Conservation (phyloP, 805 yeast species). For the Torulaspora gathmanii region DNA sequence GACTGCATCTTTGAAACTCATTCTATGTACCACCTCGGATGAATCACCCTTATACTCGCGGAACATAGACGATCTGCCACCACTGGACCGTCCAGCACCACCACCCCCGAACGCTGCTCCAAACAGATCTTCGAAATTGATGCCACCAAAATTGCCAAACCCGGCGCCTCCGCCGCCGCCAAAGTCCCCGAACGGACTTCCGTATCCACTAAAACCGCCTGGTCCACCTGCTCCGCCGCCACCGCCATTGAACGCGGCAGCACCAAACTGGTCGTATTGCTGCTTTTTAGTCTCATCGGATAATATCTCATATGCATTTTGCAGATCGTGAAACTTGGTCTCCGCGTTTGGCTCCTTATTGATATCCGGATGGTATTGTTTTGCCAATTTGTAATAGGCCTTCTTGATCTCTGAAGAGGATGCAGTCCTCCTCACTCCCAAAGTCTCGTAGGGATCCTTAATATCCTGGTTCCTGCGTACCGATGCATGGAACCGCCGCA, state of each 20-base stretch:
- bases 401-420: constrained; percentile 83
- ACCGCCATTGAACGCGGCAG: constrained; percentile 69
- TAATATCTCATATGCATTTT: constrained; percentile 88
- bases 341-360: constrained; percentile 89
- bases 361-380: constrained; percentile 93
- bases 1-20: constrained; percentile 81
- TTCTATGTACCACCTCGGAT: constrained; percentile 68
- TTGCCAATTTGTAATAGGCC: constrained; percentile 89
- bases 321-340: constrained; percentile 83
- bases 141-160: constrained; percentile 43
- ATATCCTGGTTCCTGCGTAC: constrained; percentile 18
- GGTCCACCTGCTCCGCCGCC: constrained; percentile 47
- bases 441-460: constrained; percentile 75
- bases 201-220: constrained; percentile 43
- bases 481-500: constrained; percentile 19
- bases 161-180: constrained; percentile 9
- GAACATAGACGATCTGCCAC: constrained; percentile 35
- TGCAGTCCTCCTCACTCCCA: constrained; percentile 74
- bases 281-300: constrained; percentile 78
- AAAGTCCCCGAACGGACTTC: constrained; percentile 32
- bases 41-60: constrained; percentile 87
- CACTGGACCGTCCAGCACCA: constrained; percentile 31
- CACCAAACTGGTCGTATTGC: constrained; percentile 89
- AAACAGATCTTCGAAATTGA: constrained; percentile 61
- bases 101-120: constrained; percentile 38